Percentiles rank a stretch among this genome's conserved stretches.
These are phyloP conservation scores for Pleurotus tuoliensis DNA, from an alignment of 768 basidiomycete genomes.

Conservation along the genomic window DNA sequence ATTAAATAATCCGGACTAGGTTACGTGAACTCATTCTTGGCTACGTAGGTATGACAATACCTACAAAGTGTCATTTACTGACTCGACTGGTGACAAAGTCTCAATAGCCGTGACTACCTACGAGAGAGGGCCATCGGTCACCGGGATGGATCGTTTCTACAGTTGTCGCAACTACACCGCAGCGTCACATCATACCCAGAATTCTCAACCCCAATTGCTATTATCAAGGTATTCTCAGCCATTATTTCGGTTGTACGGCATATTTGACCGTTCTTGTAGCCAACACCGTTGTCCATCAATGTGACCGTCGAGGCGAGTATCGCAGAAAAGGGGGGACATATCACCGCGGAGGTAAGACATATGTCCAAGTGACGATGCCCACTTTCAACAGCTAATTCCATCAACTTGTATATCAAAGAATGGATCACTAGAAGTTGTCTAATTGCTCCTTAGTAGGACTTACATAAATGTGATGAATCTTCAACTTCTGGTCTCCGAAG, in stretches of 20 bases:
- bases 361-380: too few relatives aligned
- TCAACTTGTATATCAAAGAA: too few relatives aligned
- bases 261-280: background rate
- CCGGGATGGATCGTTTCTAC: conserved; percentile 28
- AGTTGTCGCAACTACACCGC: conserved; percentile 27
- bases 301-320: background rate
- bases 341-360: too few relatives aligned
- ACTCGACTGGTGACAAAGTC: conserved; percentile 20
- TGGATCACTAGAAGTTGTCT: too few relatives aligned
- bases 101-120: conserved; percentile 45
- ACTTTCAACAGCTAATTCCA: too few relatives aligned
- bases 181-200: conserved; percentile 14
- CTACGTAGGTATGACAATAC: conserved; percentile 33
- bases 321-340: background rate
- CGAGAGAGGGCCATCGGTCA: conserved; percentile 33
- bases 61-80: background rate
- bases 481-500: too few relatives aligned
- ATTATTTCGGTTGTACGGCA: background rate
- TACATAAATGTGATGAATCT: too few relatives aligned
- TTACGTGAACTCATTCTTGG: conserved; percentile 50
- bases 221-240: background rate
- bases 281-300: background rate
- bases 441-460: too few relatives aligned
- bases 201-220: conserved; percentile 5
- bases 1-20: conserved; percentile 25